A percentile compares a stretch with the other conserved stretches of the same genome.
Evolutionary conservation across 495 filamentous ascomycete genomes (phyloP).

Genomic region (Penicillium flavigenum): DNA sequence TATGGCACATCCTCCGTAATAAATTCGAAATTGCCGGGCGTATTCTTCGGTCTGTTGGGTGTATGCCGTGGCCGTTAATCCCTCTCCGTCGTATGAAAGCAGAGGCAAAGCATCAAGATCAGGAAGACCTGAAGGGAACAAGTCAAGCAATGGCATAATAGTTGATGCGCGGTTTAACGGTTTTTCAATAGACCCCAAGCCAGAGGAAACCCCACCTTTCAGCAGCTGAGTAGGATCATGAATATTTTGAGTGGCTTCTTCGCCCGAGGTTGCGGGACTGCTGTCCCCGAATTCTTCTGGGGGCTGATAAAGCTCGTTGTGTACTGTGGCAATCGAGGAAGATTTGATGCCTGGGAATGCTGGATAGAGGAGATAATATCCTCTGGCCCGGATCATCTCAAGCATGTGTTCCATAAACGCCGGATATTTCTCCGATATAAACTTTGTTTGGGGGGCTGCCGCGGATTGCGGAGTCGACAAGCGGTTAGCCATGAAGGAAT

Average conservation of each 20-base stretch:
- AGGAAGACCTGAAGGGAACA: slow-evolving; percentile 35
- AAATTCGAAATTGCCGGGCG: slow-evolving; percentile 33
- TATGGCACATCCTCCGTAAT: slow-evolving; percentile 37
- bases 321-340: slow-evolving; percentile 60
- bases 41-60: slow-evolving; percentile 29
- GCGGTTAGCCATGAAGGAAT: slow-evolving; percentile 65
- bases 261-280: background rate
- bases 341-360: slow-evolving; percentile 44
- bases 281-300: slow-evolving; percentile 60
- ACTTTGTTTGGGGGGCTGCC: slow-evolving; percentile 27
- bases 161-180: slow-evolving; percentile 24
- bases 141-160: slow-evolving; percentile 36
- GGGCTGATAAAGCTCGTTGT: slow-evolving; percentile 66
- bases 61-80: slow-evolving; percentile 17
- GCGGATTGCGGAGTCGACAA: slow-evolving; percentile 49
- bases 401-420: slow-evolving; percentile 76
- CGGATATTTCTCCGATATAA: slow-evolving; percentile 60
- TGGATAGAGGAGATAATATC: slow-evolving; percentile 76
- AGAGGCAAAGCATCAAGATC: slow-evolving; percentile 33
- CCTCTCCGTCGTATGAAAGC: slow-evolving; percentile 38
- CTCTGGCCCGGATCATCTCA: slow-evolving; percentile 66
- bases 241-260: slow-evolving; percentile 7
- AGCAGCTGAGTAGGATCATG: slow-evolving; percentile 10
- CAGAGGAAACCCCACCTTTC: slow-evolving; percentile 8
- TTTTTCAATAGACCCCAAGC: slow-evolving; percentile 20